These are phyloP conservation scores for Gentiana straminea DNA, from an alignment of 257 asterid genomes.

Conservation along the genomic window DNA sequence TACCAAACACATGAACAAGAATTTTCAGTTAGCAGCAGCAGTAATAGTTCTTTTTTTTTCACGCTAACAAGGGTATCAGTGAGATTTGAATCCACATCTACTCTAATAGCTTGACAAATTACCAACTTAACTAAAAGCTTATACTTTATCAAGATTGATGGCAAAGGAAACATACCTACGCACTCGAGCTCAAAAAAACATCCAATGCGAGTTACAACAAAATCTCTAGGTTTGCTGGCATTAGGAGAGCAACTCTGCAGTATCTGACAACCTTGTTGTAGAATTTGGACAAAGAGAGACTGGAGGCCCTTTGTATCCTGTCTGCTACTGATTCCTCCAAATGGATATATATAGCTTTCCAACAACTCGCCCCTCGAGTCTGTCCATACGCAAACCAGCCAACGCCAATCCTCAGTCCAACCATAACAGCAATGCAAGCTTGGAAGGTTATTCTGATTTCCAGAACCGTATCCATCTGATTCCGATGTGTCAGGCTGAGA, in stretches of 20 bases:
- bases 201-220: conserved; percentile 85
- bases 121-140: too few species aligned
- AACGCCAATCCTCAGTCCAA: conserved; percentile 99
- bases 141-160: neutral
- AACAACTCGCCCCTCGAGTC: conserved; percentile 97
- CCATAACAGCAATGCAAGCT: conserved; percentile 98
- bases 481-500: conserved; percentile 56
- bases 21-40: too few species aligned
- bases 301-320: conserved; percentile 98
- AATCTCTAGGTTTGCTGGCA: conserved; percentile 79
- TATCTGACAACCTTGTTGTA: conserved; percentile 96
- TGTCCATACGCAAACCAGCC: conserved; percentile 98
- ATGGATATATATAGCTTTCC: conserved; percentile 84
- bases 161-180: conserved; percentile 48
- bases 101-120: too few species aligned
- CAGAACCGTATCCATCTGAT: conserved; percentile 62
- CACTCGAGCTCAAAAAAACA: conserved; percentile 98
- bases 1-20: too few species aligned
- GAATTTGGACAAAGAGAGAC: conserved; percentile 85
- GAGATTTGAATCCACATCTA: too few species aligned
- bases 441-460: conserved; percentile 65
- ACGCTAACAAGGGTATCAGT: too few species aligned
- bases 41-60: too few species aligned
- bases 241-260: conserved; percentile 89
- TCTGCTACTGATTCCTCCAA: conserved; percentile 95